Conservation (phyloP, 2,329 filamentous ascomycete species). For the Plectosphaerella sp. region DNA sequence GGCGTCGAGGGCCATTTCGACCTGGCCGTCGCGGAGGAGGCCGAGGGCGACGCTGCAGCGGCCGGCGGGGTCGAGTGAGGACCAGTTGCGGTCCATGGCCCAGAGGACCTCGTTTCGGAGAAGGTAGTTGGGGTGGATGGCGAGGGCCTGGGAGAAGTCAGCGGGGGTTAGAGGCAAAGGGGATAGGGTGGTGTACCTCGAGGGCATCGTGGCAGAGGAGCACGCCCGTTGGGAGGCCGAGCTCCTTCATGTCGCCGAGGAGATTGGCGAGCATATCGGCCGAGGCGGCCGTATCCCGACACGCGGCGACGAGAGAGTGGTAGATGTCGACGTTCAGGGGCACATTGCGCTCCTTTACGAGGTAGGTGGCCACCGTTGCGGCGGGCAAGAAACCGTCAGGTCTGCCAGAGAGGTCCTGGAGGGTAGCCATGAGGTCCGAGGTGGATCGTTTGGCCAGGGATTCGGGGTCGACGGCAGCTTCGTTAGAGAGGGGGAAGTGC, state of each 20-base stretch:
- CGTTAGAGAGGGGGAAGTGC: too few species aligned
- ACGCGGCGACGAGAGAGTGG: conserved; percentile 69
- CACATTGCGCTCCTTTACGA: conserved; percentile 53
- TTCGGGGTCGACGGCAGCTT: too few species aligned
- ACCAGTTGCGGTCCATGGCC: conserved; percentile 72
- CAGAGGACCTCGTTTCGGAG: conserved; percentile 66
- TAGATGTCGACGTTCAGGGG: conserved; percentile 59
- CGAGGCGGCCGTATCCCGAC: conserved; percentile 64
- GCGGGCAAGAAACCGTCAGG: conserved; percentile 32
- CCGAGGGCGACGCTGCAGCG: conserved; percentile 67
- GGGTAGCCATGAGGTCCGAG: conserved; percentile 13
- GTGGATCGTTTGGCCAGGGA: neutral
- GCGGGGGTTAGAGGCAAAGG: neutral
- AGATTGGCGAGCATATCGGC: conserved; percentile 57
- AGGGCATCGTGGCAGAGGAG: conserved; percentile 69
- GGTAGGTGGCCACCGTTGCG: conserved; percentile 46
- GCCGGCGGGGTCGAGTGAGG: conserved; percentile 54
- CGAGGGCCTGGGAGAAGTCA: conserved; percentile 50
- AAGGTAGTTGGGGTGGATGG: conserved; percentile 81
- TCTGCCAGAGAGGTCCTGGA: conserved; percentile 34
- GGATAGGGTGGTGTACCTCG: conserved; percentile 37
- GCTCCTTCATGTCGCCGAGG: conserved; percentile 66
- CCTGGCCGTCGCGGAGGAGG: conserved; percentile 73
- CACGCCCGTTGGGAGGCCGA: conserved; percentile 56
- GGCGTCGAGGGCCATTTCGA: conserved; percentile 72